phyloP scores from a whole-genome alignment of 1,284 basidiomycete genomes.

The Heterobasidion annosum region DNA sequence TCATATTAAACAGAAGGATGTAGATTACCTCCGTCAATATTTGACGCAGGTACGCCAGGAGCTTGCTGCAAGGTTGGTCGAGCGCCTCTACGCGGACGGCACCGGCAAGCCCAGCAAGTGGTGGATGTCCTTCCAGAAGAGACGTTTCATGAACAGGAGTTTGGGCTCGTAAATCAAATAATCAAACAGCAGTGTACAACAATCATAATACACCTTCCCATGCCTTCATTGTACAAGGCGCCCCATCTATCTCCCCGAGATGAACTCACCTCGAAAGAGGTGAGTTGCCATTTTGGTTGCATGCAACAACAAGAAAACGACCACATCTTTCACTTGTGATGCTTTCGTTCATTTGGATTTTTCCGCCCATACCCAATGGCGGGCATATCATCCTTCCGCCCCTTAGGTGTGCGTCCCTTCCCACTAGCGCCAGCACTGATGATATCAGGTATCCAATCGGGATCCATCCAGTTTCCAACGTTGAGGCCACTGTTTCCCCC shows the following conservation, averaged over 20 bases:
- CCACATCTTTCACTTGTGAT: slow-evolving; percentile 32
- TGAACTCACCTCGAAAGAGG: background rate
- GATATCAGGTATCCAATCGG: slow-evolving; percentile 92
- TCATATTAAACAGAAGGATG: slow-evolving; percentile 3
- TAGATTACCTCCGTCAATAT: slow-evolving; percentile 86
- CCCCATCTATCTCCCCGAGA: background rate
- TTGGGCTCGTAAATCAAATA: slow-evolving; percentile 35
- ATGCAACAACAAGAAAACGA: background rate
- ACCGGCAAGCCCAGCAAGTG: slow-evolving; percentile 94
- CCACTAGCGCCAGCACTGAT: slow-evolving; percentile 67
- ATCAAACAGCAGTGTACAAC: slow-evolving; percentile 17
- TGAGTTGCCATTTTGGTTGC: background rate
- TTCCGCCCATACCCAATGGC: slow-evolving; percentile 76
- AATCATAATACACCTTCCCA: slow-evolving; percentile 11
- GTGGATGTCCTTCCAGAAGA: slow-evolving; percentile 99
- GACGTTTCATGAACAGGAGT: slow-evolving; percentile 90
- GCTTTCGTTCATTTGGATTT: slow-evolving; percentile 78
- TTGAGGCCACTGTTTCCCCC: slow-evolving; percentile 39
- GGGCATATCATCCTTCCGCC: slow-evolving; percentile 54
- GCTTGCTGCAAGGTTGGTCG: slow-evolving; percentile 77
- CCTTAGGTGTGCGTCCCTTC: slow-evolving; percentile 54
- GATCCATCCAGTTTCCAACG: slow-evolving; percentile 85
- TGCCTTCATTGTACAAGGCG: background rate
- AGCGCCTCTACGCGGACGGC: slow-evolving; percentile 82
- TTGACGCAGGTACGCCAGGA: slow-evolving; percentile 92